Base-by-base conservation (phyloP, 2,329 filamentous ascomycete genomes). In the Hortaea sp. region DNA sequence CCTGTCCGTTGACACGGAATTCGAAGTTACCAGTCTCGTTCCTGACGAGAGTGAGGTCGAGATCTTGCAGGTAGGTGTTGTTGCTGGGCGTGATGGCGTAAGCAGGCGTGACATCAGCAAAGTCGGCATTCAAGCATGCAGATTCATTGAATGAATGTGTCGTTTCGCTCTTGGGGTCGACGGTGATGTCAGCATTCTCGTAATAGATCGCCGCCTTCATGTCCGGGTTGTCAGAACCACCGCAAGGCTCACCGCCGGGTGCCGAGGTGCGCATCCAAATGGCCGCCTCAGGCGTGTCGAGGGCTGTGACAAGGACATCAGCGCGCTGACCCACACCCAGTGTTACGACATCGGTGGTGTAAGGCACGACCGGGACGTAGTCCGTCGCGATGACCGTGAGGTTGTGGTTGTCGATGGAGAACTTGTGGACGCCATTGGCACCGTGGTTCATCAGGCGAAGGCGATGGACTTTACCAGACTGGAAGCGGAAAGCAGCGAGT, bases 151-250 rank as follows among this genome's bases (percentile, higher is more conserved):
- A 72, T 0, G 72, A 67, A 0, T 76, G 59, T 2, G 71, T 76
- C 5, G 63, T 66, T 0, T 79, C 80, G 3, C 65, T 45, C 12
- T 64, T 61, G 3, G 63, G 61, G 4, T 54, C 50, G n/a, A 51
- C 47, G 41, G 62, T 65, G 4, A 66, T 68, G 55, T 84, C 68
- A 7, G 78, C 76, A 6, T 69, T 57, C 32, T 82, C 71, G 61
- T 86, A 87, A 65, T 82, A 84, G 43, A 87, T 70, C 10, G 74
- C 78, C 0, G 82, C 84, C 0, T 78, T 56, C 1, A 75, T 79
- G 41, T 71, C 54, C 1, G 55, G 46, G 12, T 54, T 44, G 40
- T 55, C 42, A 45, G 54, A 29, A 2, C 50, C 56, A 34, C 55
- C 60, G 41, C 57, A 58, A 13, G 54, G 51, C 40, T 50, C 54